Percentiles rank a stretch among this genome's conserved stretches.
Conservation (phyloP, 176 grass and related monocot genomes). For the Triticum turgidum region DNA sequence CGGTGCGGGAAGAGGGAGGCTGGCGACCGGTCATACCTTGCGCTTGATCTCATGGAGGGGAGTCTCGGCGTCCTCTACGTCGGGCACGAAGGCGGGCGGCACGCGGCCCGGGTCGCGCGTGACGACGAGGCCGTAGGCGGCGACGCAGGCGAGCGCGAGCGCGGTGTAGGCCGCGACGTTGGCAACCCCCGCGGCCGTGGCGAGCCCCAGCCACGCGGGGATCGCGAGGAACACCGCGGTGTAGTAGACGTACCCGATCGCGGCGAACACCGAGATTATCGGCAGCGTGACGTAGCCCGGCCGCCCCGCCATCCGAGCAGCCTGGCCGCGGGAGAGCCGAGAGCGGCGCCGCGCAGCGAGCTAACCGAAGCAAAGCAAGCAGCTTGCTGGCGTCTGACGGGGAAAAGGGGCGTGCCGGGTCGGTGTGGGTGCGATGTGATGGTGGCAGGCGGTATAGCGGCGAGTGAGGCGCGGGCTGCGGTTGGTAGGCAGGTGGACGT, state of each 20-base stretch:
- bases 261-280: slow-evolving; percentile 74
- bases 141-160: slow-evolving; percentile 53
- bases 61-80: slow-evolving; percentile 59
- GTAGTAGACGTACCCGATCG: slow-evolving; percentile 88
- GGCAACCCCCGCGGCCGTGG: slow-evolving; percentile 67
- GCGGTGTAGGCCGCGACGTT: slow-evolving; percentile 62
- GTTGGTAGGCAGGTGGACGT: too few relatives aligned
- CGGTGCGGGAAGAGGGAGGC: not conserved
- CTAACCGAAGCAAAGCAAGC: too few relatives aligned
- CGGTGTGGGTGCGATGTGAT: too few relatives aligned
- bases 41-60: slow-evolving; percentile 90
- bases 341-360: too few relatives aligned
- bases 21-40: slow-evolving; percentile 47
- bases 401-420: too few relatives aligned
- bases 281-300: slow-evolving; percentile 89
- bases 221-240: slow-evolving; percentile 87
- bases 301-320: slow-evolving; percentile 45
- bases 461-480: too few relatives aligned
- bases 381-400: too few relatives aligned
- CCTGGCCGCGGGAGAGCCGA: not conserved
- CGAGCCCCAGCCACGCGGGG: slow-evolving; percentile 69
- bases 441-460: too few relatives aligned
- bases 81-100: slow-evolving; percentile 78
- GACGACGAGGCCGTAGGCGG: slow-evolving; percentile 64
- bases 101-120: slow-evolving; percentile 85